Conservation (phyloP, 768 basidiomycete species). For the Mycena haematopus region DNA sequence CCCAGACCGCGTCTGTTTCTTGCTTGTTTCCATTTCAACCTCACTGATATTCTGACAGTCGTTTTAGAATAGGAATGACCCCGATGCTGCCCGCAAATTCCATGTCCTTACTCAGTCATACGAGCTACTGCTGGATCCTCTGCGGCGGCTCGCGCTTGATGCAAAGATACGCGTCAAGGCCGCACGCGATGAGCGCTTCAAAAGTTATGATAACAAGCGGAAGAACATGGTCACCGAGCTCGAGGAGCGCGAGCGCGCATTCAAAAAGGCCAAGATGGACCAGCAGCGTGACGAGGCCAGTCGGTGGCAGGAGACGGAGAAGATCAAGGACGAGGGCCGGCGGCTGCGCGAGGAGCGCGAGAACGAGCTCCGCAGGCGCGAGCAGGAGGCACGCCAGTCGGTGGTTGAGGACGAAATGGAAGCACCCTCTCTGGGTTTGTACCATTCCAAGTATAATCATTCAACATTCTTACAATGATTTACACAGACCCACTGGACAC, state of each 20-base stretch:
- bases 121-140: slow-evolving; percentile 80
- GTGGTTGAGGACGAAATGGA: slow-evolving; percentile 50
- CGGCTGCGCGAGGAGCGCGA: slow-evolving; percentile 71
- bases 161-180: slow-evolving; percentile 76
- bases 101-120: slow-evolving; percentile 86
- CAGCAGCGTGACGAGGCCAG: slow-evolving; percentile 62
- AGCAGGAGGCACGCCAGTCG: slow-evolving; percentile 46
- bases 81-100: slow-evolving; percentile 81
- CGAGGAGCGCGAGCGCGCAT: slow-evolving; percentile 77
- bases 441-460: not conserved
- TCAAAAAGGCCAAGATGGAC: slow-evolving; percentile 75
- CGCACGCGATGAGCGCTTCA: slow-evolving; percentile 73
- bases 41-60: slow-evolving; percentile 25
- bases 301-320: slow-evolving; percentile 67
- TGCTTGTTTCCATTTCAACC: slow-evolving; percentile 8
- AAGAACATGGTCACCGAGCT: slow-evolving; percentile 79
- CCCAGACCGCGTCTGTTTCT: slow-evolving; percentile 74
- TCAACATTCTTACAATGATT: slow-evolving; percentile 13
- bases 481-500: slow-evolving; percentile 70
- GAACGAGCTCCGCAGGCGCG: slow-evolving; percentile 52
- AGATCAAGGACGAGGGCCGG: slow-evolving; percentile 77
- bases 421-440: slow-evolving; percentile 63
- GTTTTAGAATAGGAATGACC: slow-evolving; percentile 76
- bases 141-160: slow-evolving; percentile 79
- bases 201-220: slow-evolving; percentile 73